Base-by-base conservation (phyloP, 495 filamentous ascomycete species). In the Penicillium atrosanguineum region DNA sequence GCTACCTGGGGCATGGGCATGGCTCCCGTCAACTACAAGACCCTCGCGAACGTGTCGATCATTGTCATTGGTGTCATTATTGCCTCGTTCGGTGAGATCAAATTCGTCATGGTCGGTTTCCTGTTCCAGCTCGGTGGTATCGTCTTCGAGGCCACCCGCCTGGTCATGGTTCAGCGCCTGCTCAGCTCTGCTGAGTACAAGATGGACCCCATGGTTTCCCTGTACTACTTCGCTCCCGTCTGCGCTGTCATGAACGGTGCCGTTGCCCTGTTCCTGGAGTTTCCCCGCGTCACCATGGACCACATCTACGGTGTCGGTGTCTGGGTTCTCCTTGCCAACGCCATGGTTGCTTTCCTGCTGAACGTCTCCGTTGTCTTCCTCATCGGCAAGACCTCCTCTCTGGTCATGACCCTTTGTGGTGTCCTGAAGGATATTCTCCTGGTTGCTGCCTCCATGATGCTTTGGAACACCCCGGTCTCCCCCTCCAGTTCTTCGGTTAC, bases 371-470 rank as follows among this genome's bases (percentile, higher is more conserved):
- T 95, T 44, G 92, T 97, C 25, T 93, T 96, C 82, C 63, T 97
- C 77, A 98, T 98, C 71, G 94, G 94, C 74, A 93, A 90, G 78
- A 98, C 94, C 20, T 97, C 93, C 0, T 93, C 91, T 45, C 83
- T 98, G 40, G 91, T 97, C 66, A 89, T 97, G 70, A 97, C 94
- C 37, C 88, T 98, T 46, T 97, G 90, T 73, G 94, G 94, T 77
- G 92, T 98, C 53, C 85, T 97, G 66, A 98, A 98, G 81, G 94
- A 98, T 79, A 93, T 98, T 60, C 84, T 98, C 54, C 87, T 98
- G 26, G 92, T 98, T 44, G 74, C 78, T 48, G 89, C 89, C 47
- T 96, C 90, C 50, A 94, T 97, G 82, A 64, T 89, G 55, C 87
- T 98, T 70, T 96, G 90, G 87, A 78, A 85, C 52, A 94, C 90